Base-by-base conservation (phyloP, 1,284 basidiomycete genomes). In the Puccinia novopanici region DNA sequence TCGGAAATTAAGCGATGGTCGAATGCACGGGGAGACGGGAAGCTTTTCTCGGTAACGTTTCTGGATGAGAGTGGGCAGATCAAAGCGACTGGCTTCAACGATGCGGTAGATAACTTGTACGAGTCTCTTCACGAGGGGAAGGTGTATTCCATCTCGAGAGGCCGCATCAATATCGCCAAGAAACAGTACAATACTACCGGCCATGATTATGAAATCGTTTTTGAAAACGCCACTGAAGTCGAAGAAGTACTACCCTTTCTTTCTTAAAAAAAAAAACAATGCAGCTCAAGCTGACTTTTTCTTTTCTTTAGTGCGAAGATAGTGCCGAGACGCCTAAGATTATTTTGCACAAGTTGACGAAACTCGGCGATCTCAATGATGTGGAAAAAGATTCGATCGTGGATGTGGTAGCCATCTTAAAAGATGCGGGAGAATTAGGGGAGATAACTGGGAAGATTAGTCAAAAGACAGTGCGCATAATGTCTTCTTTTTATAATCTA, bases 61-160 rank as follows among this genome's bases (percentile, higher is more conserved):
- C 93, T 98, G 91, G 97, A 99, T 83, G 94, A 99, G 83, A 91
- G 93, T 19, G 95, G 93, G 57, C 95, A 97, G 86, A 98, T 98
- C 84, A 89, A 91, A 79, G 95, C 89, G 0, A 98, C 96, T 1
- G 95, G 89, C 10, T 99, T 99, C 89, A 98, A 98, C 85, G 88
- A 91, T 45, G 90, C 89, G 2, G 94, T 92, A 52, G 94, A 96
- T 85, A 89, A 91, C 65, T 89, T 95, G 71, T 97, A 92, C 87
- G 90, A 92, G 27, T 89, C 91, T 83, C 85, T 99, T 19, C 90
- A 96, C 84, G 95, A 98, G 86, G 93, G 93, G 76, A 95, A 95
- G 85, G 95, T 96, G 19, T 99, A 95, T 87, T 94, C 90, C 85
- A 89, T 99, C 82, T 93, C 93, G 0, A 93, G 92, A 84, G 96